These are phyloP conservation scores for Sphaceloma murrayae DNA, from an alignment of 2,329 filamentous ascomycete genomes.

Conservation along the genomic window DNA sequence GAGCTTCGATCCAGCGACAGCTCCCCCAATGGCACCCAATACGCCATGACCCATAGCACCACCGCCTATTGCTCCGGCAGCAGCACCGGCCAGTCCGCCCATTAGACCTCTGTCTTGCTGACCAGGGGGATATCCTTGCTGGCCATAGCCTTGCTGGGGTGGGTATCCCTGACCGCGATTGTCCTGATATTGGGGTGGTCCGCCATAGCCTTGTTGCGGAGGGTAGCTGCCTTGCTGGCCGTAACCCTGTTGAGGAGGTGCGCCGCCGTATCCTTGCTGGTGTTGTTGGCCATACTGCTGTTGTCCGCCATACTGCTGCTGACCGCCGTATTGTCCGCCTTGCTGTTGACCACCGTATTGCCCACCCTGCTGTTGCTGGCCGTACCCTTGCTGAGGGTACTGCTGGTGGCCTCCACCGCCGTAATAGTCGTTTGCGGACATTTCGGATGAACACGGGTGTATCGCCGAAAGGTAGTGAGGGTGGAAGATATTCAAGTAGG, in stretches of 20 bases:
- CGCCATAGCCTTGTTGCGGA: slow-evolving; percentile 20
- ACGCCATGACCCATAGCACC: slow-evolving; percentile 48
- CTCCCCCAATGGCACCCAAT: slow-evolving; percentile 49
- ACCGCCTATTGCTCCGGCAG: slow-evolving; percentile 48
- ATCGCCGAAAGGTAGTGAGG: no score
- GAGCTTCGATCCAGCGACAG: slow-evolving; percentile 45
- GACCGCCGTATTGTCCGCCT: slow-evolving; percentile 20
- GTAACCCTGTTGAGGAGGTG: slow-evolving; percentile 21
- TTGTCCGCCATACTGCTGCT: slow-evolving; percentile 20
- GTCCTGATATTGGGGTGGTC: slow-evolving; percentile 17
- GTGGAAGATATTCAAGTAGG: slow-evolving; percentile 9
- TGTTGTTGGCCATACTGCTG: slow-evolving; percentile 10
- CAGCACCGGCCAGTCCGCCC: slow-evolving; percentile 47
- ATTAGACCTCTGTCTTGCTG: slow-evolving; percentile 48
- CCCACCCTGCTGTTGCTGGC: slow-evolving; percentile 2
- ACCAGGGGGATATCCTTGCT: no score
- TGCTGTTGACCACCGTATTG: slow-evolving; percentile 18
- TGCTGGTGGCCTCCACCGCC: slow-evolving; percentile 14
- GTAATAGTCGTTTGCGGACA: slow-evolving; percentile 11
- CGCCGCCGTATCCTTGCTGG: slow-evolving; percentile 18
- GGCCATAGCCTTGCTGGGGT: slow-evolving; percentile 21
- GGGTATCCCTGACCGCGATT: slow-evolving; percentile 15
- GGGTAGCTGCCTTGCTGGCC: slow-evolving; percentile 20
- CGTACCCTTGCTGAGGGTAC: slow-evolving; percentile 7
- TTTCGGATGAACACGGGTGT: not conserved